These are phyloP conservation scores for Suillus variegatus DNA, from an alignment of 768 basidiomycete species.

Conservation along the genomic window DNA sequence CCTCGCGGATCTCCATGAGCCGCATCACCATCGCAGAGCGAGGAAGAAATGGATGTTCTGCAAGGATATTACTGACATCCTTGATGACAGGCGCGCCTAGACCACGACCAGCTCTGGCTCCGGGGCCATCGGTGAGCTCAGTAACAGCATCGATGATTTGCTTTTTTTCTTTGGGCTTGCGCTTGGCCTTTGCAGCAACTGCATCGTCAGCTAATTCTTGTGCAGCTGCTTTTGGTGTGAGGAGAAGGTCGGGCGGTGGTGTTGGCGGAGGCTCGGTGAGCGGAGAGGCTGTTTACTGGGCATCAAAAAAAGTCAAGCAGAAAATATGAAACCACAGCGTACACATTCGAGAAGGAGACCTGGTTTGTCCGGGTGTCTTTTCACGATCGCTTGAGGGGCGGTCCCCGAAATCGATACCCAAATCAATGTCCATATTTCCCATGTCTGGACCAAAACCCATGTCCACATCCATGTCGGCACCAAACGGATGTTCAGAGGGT, in stretches of 20 bases:
- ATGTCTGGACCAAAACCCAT: slow-evolving; percentile 52
- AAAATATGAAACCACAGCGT: slow-evolving; percentile 25
- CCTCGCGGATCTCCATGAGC: slow-evolving; percentile 80
- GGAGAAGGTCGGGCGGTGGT: slow-evolving; percentile 63
- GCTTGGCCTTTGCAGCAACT: slow-evolving; percentile 41
- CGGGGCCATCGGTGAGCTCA: slow-evolving; percentile 71
- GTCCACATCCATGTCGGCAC: slow-evolving; percentile 51
- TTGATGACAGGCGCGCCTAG: slow-evolving; percentile 53
- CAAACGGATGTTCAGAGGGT: slow-evolving; percentile 67
- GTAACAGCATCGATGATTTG: slow-evolving; percentile 90
- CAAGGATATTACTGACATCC: slow-evolving; percentile 70
- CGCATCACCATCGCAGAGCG: slow-evolving; percentile 84
- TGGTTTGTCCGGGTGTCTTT: slow-evolving; percentile 60
- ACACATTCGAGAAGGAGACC: slow-evolving; percentile 71
- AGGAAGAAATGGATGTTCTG: slow-evolving; percentile 83
- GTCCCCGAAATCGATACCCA: slow-evolving; percentile 72
- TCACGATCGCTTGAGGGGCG: slow-evolving; percentile 45
- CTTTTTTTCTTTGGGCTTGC: slow-evolving; percentile 73
- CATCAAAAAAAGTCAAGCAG: slow-evolving; percentile 4
- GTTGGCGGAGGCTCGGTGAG: slow-evolving; percentile 75
- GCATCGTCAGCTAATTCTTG: slow-evolving; percentile 40
- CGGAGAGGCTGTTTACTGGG: slow-evolving; percentile 60
- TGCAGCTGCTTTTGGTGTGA: slow-evolving; percentile 51
- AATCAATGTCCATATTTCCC: slow-evolving; percentile 59
- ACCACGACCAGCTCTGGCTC: slow-evolving; percentile 56